A percentile compares a stretch with the other conserved stretches of the same genome.
These are phyloP conservation scores for Pulveroboletus sp. DNA, from an alignment of 768 basidiomycete species.

Conservation along the genomic window DNA sequence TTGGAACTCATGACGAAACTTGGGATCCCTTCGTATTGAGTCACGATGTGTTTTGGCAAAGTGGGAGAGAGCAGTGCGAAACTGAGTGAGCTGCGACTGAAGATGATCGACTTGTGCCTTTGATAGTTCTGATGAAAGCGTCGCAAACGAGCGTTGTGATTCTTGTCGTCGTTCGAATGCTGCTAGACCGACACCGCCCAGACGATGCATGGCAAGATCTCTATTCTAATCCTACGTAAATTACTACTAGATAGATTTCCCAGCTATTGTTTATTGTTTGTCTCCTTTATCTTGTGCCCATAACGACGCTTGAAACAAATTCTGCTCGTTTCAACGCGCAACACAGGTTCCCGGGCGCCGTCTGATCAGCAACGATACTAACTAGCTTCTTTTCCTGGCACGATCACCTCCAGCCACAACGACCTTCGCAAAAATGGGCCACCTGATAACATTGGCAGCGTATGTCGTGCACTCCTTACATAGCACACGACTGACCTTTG, in stretches of 20 bases:
- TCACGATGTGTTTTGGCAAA: constrained; percentile 84
- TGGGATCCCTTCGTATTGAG: constrained; percentile 77
- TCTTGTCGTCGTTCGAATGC: constrained; percentile 87
- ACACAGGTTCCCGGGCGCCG: too few species aligned
- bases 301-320: too few species aligned
- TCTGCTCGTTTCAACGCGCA: too few species aligned
- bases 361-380: too few species aligned
- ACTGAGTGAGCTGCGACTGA: constrained; percentile 75
- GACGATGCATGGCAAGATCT: constrained; percentile 70
- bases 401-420: too few species aligned
- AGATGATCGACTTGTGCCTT: constrained; percentile 72
- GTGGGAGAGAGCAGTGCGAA: constrained; percentile 70
- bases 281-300: too few species aligned
- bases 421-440: constrained; percentile 56
- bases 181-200: constrained; percentile 80
- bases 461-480: constrained; percentile 33
- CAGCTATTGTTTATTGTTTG: too few species aligned
- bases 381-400: too few species aligned
- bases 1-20: constrained; percentile 88
- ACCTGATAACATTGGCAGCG: constrained; percentile 87
- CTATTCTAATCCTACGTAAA: too few species aligned
- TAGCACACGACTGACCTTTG: neutral
- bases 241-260: too few species aligned
- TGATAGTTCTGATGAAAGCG: constrained; percentile 76
- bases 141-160: constrained; percentile 73